Conservation (phyloP, 2,329 filamentous ascomycete species). For the Aspergillus quadricinctus region DNA sequence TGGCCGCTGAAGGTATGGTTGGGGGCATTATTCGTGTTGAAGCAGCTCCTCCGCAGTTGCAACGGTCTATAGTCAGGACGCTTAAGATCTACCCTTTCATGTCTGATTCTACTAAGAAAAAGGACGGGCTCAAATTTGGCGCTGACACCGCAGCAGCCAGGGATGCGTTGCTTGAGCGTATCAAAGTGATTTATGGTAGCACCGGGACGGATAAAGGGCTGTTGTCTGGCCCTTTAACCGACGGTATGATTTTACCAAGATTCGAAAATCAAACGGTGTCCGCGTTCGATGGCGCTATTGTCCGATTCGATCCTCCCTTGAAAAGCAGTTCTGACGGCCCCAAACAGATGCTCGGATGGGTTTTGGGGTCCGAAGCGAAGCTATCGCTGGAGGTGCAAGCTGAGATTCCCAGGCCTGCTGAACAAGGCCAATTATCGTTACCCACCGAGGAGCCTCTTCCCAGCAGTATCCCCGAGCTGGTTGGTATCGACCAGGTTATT, state of each 20-base stretch:
- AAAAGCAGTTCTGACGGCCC: slow-evolving; percentile 29
- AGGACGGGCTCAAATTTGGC: slow-evolving; percentile 74
- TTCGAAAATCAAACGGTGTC: slow-evolving; percentile 52
- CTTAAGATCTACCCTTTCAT: slow-evolving; percentile 81
- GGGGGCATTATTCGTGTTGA: slow-evolving; percentile 86
- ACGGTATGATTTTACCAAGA: slow-evolving; percentile 73
- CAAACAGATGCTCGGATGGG: slow-evolving; percentile 54
- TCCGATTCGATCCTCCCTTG: slow-evolving; percentile 67
- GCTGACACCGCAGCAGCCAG: slow-evolving; percentile 79
- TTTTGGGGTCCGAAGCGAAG: slow-evolving; percentile 71
- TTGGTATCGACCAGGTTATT: slow-evolving; percentile 78
- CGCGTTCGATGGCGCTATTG: slow-evolving; percentile 77
- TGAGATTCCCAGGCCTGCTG: slow-evolving; percentile 63
- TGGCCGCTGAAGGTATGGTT: slow-evolving; percentile 69
- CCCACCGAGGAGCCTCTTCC: slow-evolving; percentile 55
- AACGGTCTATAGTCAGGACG: slow-evolving; percentile 60
- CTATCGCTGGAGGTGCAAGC: slow-evolving; percentile 70
- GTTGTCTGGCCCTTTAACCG: slow-evolving; percentile 78
- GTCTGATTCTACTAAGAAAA: slow-evolving; percentile 50
- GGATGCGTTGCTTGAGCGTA: slow-evolving; percentile 67
- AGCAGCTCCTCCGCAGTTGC: slow-evolving; percentile 68
- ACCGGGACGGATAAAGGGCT: slow-evolving; percentile 57
- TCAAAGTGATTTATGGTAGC: slow-evolving; percentile 66
- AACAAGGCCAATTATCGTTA: slow-evolving; percentile 33
- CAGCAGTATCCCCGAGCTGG: slow-evolving; percentile 56